A percentile compares a stretch with the other conserved stretches of the same genome.
Conservation (phyloP, 2,329 filamentous ascomycete genomes). For the Lojkania enalia region DNA sequence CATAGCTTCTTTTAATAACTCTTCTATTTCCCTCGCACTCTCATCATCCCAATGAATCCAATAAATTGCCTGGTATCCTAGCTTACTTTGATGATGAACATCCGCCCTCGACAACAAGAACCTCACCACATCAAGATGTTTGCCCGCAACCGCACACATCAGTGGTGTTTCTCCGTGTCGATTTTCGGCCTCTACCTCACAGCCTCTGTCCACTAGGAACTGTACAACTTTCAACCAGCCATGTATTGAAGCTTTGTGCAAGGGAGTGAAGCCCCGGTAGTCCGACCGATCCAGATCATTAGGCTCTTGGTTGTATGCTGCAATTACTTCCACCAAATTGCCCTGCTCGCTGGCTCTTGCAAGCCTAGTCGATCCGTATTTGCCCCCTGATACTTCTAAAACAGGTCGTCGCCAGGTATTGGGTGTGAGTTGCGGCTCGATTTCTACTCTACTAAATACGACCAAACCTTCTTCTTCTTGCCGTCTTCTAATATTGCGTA, state of each 20-base stretch:
- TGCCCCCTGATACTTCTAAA: no score
- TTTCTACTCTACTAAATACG: no score
- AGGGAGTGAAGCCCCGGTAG: conserved; percentile 92
- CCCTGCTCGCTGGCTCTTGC: conserved; percentile 86
- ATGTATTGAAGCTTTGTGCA: conserved; percentile 89
- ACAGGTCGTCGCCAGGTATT: no score
- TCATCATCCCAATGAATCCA: conserved; percentile 75
- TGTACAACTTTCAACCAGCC: conserved; percentile 86
- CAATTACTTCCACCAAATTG: conserved; percentile 77
- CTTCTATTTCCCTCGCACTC: conserved; percentile 77
- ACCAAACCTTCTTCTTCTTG: no score
- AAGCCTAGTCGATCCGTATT: conserved; percentile 86
- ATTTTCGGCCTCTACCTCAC: conserved; percentile 77
- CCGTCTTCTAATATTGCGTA: no score
- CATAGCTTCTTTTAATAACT: conserved; percentile 66
- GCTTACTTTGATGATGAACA: conserved; percentile 86
- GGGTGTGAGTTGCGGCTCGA: no score
- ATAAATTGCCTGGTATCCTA: conserved; percentile 88
- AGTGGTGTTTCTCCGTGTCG: conserved; percentile 80
- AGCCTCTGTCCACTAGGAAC: conserved; percentile 81
- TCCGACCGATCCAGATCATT: conserved; percentile 88
- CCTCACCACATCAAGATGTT: conserved; percentile 84
- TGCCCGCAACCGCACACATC: conserved; percentile 95
- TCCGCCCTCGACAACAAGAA: conserved; percentile 79
- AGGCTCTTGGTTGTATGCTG: conserved; percentile 74